phyloP scores from a whole-genome alignment of 2,329 filamentous ascomycete species.

The Talaromyces pinophilus region DNA sequence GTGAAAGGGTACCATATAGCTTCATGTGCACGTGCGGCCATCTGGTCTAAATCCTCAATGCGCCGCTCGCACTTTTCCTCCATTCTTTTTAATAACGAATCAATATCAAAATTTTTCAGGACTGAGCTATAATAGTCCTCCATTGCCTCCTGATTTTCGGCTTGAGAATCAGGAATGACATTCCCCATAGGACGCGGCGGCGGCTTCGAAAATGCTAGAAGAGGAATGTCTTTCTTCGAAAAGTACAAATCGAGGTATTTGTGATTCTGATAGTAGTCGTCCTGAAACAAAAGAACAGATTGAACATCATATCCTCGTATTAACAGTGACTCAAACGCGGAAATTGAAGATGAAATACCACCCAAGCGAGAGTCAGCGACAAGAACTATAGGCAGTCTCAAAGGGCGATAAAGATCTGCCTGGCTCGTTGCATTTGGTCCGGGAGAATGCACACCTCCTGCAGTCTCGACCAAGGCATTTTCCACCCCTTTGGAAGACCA shows the following conservation, averaged over 20 bases:
- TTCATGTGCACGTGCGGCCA: constrained; percentile 62
- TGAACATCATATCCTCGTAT: constrained; percentile 78
- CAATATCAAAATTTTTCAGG: constrained; percentile 44
- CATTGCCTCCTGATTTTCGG: constrained; percentile 61
- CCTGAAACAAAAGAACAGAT: constrained; percentile 67
- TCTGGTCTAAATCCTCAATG: constrained; percentile 60
- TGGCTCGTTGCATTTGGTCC: constrained; percentile 74
- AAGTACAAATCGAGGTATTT: constrained; percentile 71
- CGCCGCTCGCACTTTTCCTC: constrained; percentile 57
- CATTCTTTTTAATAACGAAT: constrained; percentile 54
- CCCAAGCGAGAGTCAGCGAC: constrained; percentile 75
- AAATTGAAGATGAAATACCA: constrained; percentile 77
- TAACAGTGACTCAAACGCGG: constrained; percentile 74
- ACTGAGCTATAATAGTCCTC: constrained; percentile 61
- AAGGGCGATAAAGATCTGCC: constrained; percentile 72
- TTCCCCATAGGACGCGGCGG: constrained; percentile 47
- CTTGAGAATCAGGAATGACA: constrained; percentile 34
- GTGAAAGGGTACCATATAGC: constrained; percentile 87
- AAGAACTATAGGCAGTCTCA: constrained; percentile 72
- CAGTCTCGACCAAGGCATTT: constrained; percentile 76
- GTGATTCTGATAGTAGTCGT: constrained; percentile 67
- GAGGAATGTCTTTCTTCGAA: constrained; percentile 56
- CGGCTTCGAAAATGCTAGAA: constrained; percentile 60
- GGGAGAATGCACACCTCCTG: constrained; percentile 79
- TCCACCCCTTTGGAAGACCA: constrained; percentile 45